These are phyloP conservation scores for Trichoderma citrinoviride DNA, from an alignment of 2,329 filamentous ascomycete genomes.

Conservation along the genomic window DNA sequence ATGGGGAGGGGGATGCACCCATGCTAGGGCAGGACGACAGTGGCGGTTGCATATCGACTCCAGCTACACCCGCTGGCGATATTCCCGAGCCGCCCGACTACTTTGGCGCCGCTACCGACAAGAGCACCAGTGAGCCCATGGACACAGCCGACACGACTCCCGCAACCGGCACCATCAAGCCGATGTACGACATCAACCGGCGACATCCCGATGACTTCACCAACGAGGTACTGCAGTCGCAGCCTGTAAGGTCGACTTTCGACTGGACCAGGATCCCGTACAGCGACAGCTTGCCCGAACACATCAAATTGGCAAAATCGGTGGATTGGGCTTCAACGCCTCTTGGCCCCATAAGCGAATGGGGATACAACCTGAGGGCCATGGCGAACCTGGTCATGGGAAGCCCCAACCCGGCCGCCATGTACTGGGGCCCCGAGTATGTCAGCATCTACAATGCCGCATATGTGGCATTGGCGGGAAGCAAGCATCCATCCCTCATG, in stretches of 20 bases:
- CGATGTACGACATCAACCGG: conserved; percentile 26
- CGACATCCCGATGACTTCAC: conserved; percentile 44
- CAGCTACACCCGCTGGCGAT: conserved; percentile 35
- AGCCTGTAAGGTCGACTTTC: conserved; percentile 54
- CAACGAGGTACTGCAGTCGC: conserved; percentile 33
- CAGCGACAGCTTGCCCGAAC: conserved; percentile 60
- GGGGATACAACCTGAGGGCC: conserved; percentile 67
- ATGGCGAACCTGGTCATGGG: conserved; percentile 84
- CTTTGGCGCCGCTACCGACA: conserved; percentile 38
- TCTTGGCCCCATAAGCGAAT: conserved; percentile 72
- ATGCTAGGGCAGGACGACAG: conserved; percentile 36
- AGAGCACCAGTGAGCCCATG: conserved; percentile 28
- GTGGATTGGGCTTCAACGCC: conserved; percentile 71
- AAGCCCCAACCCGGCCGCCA: conserved; percentile 68
- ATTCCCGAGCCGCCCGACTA: conserved; percentile 40
- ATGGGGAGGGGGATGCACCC: conserved; percentile 33
- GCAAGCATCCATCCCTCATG: conserved; percentile 76
- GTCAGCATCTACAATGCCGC: conserved; percentile 72
- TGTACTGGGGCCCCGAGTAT: conserved; percentile 75
- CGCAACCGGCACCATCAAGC: not conserved
- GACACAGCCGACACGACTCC: conserved; percentile 20
- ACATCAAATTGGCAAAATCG: conserved; percentile 70
- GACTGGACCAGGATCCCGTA: conserved; percentile 77
- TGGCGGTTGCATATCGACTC: conserved; percentile 39
- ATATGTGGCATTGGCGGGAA: conserved; percentile 67